Percentiles rank a stretch among this genome's conserved stretches.
These are phyloP conservation scores for Bonia amplexicaulis DNA, from an alignment of 176 grass and related monocot genomes.

Conservation along the genomic window DNA sequence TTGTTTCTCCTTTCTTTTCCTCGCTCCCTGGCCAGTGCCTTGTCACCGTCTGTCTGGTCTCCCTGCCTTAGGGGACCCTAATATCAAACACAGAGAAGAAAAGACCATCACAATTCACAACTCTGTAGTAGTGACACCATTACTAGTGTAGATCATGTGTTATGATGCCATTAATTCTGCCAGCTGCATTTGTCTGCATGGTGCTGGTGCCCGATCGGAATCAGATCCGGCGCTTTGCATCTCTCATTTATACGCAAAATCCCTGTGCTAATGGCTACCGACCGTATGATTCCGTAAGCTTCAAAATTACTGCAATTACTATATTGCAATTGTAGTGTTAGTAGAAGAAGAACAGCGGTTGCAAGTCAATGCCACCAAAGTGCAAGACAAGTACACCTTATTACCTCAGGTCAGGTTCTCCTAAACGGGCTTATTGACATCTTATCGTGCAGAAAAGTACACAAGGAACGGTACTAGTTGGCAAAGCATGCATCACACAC, in stretches of 20 bases:
- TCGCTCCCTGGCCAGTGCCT: not conserved
- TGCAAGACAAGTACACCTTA: not conserved
- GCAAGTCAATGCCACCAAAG: not conserved
- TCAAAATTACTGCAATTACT: not conserved
- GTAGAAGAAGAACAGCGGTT: not conserved
- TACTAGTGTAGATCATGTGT: too few species aligned
- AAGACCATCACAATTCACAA: conserved; percentile 17
- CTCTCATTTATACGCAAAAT: not conserved
- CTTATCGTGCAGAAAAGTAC: not conserved
- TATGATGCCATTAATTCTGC: not conserved
- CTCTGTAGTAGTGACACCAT: not conserved
- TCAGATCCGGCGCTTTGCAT: not conserved
- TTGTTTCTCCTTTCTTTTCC: not conserved
- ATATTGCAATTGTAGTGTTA: not conserved
- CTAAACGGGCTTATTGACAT: not conserved
- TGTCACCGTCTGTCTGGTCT: not conserved
- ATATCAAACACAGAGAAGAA: too few species aligned
- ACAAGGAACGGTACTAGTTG: not conserved
- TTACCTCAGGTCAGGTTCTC: not conserved
- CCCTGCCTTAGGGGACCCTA: not conserved
- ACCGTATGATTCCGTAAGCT: not conserved
- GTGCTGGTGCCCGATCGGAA: not conserved
- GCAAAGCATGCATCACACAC: not conserved
- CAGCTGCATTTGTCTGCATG: not conserved
- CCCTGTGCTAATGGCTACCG: not conserved